Evolutionary conservation across 768 basidiomycete species (phyloP).

Genomic region (Trametopsis cervina): DNA sequence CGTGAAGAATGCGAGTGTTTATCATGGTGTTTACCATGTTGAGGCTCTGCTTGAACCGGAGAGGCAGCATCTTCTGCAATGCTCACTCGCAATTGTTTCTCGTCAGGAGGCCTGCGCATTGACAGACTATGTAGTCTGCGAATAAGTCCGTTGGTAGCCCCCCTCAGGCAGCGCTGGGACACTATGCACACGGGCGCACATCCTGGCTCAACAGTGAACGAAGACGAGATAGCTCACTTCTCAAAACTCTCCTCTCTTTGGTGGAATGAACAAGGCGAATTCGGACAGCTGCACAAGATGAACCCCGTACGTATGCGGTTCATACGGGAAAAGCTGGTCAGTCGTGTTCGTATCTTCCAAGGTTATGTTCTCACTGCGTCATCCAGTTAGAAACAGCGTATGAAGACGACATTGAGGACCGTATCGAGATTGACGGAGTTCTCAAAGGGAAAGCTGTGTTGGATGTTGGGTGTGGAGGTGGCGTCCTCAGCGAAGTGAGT

Average conservation of each 20-base stretch:
- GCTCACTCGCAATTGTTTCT: too few relatives aligned
- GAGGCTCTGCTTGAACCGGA: too few relatives aligned
- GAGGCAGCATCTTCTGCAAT: too few relatives aligned
- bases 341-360: too few relatives aligned
- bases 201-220: constrained; percentile 50
- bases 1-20: too few relatives aligned
- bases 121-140: too few relatives aligned
- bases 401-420: constrained; percentile 41
- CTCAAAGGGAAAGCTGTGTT: constrained; percentile 67
- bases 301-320: constrained; percentile 86
- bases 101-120: too few relatives aligned
- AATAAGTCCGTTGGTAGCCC: too few relatives aligned
- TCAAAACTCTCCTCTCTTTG: constrained; percentile 83
- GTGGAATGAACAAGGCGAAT: constrained; percentile 96
- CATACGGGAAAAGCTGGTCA: constrained; percentile 62
- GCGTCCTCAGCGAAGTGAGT: constrained; percentile 82
- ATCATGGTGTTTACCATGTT: too few relatives aligned
- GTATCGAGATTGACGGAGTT: constrained; percentile 23
- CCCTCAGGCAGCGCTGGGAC: too few relatives aligned
- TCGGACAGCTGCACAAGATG: constrained; percentile 85
- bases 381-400: constrained; percentile 41
- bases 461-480: constrained; percentile 95
- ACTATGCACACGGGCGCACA: not conserved
- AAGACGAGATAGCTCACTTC: constrained; percentile 82
- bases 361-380: not conserved